A percentile compares a stretch with the other conserved stretches of the same genome.
Conservation (phyloP, 2,329 filamentous ascomycete genomes). For the Verticillium nonalfalfae region DNA sequence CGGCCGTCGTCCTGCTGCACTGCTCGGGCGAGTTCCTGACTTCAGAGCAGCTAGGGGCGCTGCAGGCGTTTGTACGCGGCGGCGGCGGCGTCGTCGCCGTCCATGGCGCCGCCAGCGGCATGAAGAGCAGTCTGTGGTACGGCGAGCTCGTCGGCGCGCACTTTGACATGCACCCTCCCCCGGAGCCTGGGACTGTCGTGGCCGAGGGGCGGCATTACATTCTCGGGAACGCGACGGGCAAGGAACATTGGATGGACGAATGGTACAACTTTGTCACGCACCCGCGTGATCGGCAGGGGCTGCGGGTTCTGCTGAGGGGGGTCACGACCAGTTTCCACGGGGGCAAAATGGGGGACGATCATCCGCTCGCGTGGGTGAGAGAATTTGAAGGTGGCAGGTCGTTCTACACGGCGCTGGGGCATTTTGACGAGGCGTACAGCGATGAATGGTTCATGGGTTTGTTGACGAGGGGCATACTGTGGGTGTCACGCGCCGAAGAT, state of each 20-base stretch:
- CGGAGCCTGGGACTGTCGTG: constrained; percentile 23
- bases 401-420: constrained; percentile 34
- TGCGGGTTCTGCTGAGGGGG: constrained; percentile 26
- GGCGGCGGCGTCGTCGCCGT: constrained; percentile 33
- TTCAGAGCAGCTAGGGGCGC: constrained; percentile 20
- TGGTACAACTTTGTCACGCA: constrained; percentile 34
- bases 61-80: constrained; percentile 23
- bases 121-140: constrained; percentile 27
- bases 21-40: constrained; percentile 29
- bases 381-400: constrained; percentile 29
- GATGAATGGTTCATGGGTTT: constrained; percentile 17
- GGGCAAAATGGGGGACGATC: constrained; percentile 25
- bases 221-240: constrained; percentile 10
- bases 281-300: constrained; percentile 16
- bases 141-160: constrained; percentile 28
- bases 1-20: constrained; percentile 30
- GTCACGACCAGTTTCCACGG: constrained; percentile 27
- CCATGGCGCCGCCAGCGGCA: constrained; percentile 29
- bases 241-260: constrained; percentile 27
- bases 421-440: constrained; percentile 31
- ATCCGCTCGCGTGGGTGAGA: constrained; percentile 32
- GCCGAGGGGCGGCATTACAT: constrained; percentile 24
- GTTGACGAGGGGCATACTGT: constrained; percentile 7
- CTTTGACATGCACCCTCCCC: constrained; percentile 29
- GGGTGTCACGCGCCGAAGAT: constrained; percentile 5